Conservation (phyloP, 1,284 basidiomycete genomes). For the Sanghuangporus weigelae region DNA sequence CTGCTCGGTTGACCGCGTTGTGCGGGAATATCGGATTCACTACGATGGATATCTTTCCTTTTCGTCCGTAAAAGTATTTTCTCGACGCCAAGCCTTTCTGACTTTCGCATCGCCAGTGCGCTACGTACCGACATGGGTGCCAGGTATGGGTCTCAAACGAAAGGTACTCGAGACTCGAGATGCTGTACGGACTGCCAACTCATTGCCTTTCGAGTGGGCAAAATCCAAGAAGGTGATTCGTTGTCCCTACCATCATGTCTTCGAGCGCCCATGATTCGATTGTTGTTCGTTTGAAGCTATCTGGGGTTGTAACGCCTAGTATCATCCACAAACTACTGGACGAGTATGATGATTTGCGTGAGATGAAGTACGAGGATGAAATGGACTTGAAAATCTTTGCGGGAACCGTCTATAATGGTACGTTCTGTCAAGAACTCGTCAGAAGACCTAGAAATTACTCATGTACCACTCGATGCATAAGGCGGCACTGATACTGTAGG, state of each 20-base stretch:
- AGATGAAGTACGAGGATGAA: neutral
- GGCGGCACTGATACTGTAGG: conserved; percentile 1
- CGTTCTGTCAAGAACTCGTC: neutral
- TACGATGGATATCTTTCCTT: neutral
- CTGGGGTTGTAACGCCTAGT: neutral
- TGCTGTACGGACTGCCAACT: neutral
- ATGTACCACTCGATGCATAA: neutral
- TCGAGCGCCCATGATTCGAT: neutral
- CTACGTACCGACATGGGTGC: conserved; percentile 11
- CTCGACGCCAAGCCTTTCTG: neutral
- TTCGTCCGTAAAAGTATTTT: neutral
- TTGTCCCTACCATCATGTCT: neutral
- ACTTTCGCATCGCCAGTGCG: neutral
- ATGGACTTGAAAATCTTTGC: conserved; percentile 1
- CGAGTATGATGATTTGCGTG: conserved; percentile 3
- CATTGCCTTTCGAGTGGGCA: neutral
- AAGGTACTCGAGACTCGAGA: neutral
- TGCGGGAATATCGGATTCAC: conserved; percentile 1
- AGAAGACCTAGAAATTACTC: neutral
- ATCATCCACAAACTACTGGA: neutral
- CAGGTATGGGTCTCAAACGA: conserved; percentile 11
- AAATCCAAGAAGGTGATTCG: conserved; percentile 4
- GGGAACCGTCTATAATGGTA: conserved; percentile 8
- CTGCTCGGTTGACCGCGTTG: neutral
- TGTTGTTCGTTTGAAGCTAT: neutral